Evolutionary conservation across 83 land plant species (phyloP).

Genomic region (Isoetes engelmannii): DNA sequence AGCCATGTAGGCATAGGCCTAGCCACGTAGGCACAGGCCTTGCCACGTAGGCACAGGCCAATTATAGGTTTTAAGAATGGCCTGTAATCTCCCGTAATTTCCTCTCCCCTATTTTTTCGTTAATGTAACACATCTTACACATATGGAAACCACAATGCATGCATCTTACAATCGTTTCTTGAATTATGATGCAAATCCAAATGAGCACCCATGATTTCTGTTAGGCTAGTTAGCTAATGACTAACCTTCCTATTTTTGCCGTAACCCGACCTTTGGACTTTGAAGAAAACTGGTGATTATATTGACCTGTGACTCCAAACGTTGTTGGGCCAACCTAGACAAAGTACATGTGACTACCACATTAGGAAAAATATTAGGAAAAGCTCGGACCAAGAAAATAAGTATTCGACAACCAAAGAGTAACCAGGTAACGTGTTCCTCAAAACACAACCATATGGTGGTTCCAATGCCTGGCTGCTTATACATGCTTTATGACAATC

Average conservation of each 20-base stretch:
- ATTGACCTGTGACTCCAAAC: slow-evolving; percentile 63
- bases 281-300: slow-evolving; percentile 61
- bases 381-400: no score
- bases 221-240: slow-evolving; percentile 1
- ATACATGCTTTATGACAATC: no score
- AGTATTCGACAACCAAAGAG: no score
- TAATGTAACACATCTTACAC: not conserved
- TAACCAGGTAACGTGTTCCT: no score
- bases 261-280: slow-evolving; percentile 77
- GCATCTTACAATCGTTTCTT: not conserved
- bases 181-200: slow-evolving; percentile 5
- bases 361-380: not conserved
- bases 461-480: no score
- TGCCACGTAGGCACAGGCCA: no score
- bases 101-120: no score
- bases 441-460: no score
- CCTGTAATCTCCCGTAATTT: no score
- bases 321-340: slow-evolving; percentile 57
- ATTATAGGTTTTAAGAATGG: no score
- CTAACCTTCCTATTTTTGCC: slow-evolving; percentile 84
- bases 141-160: slow-evolving; percentile 3
- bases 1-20: no score
- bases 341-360: slow-evolving; percentile 1
- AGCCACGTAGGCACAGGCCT: no score
- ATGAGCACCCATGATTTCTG: not conserved